Percentiles rank a stretch among this genome's conserved stretches.
Evolutionary conservation across 2,329 filamentous ascomycete species (phyloP).

Genomic region (Cladosporium sp.): DNA sequence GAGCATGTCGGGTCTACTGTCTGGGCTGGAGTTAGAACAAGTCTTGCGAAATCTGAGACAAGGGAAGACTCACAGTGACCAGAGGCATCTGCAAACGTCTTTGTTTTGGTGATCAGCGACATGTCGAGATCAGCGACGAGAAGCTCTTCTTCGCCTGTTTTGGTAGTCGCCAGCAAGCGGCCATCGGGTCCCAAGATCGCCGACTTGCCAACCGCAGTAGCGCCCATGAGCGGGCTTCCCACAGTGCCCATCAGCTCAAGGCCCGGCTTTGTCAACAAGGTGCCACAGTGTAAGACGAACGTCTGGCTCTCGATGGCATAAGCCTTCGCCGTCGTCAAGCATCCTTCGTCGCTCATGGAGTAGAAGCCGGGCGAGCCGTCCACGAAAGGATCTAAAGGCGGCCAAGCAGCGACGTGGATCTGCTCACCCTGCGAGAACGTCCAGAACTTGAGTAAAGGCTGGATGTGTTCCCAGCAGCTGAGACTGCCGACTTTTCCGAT

Average conservation of each 20-base stretch:
- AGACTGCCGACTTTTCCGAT: constrained; percentile 32
- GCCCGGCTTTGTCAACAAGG: constrained; percentile 42
- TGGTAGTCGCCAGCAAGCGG: constrained; percentile 39
- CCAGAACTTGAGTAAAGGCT: constrained; percentile 20
- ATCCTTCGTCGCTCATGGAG: constrained; percentile 32
- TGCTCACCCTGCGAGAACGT: constrained; percentile 27
- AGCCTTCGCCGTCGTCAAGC: constrained; percentile 37
- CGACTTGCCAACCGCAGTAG: constrained; percentile 41
- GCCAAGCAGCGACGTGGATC: constrained; percentile 33
- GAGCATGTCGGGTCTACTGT: constrained; percentile 46
- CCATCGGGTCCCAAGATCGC: constrained; percentile 51
- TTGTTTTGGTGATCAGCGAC: constrained; percentile 32
- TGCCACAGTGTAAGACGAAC: constrained; percentile 50
- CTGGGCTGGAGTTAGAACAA: background rate
- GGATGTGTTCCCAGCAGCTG: constrained; percentile 31
- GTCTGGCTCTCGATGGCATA: constrained; percentile 53
- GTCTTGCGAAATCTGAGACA: background rate
- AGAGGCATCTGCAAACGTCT: constrained; percentile 40
- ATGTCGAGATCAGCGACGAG: constrained; percentile 45
- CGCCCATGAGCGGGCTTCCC: constrained; percentile 36
- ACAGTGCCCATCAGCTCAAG: constrained; percentile 40
- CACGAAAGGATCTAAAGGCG: constrained; percentile 32
- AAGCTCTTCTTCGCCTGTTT: constrained; percentile 43
- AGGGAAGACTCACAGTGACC: constrained; percentile 36
- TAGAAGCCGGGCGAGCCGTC: constrained; percentile 28